Evolutionary conservation across 2,329 filamentous ascomycete genomes (phyloP).

Genomic region (Nakataea oryzae): DNA sequence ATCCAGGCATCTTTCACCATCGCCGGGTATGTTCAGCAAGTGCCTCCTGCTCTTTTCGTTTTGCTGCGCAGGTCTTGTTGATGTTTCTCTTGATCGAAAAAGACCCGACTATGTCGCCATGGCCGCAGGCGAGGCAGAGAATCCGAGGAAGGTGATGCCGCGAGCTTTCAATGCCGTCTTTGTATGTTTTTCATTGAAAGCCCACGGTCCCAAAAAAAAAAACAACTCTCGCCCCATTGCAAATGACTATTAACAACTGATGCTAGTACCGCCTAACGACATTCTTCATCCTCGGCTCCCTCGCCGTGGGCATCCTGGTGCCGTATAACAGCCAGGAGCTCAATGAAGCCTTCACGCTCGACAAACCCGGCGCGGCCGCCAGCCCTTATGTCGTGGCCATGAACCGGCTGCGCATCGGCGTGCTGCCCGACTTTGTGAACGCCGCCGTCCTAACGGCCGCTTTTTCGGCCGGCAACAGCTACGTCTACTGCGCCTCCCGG

Average conservation of each 20-base stretch:
- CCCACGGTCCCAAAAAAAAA: not conserved
- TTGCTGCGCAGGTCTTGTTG: not conserved
- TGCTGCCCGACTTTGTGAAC: conserved; percentile 52
- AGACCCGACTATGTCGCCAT: conserved; percentile 55
- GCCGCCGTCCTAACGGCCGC: conserved; percentile 25
- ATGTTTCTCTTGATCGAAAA: not conserved
- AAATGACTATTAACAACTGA: not conserved
- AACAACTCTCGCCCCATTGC: not conserved
- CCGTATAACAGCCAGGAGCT: conserved; percentile 46
- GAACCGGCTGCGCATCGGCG: conserved; percentile 26
- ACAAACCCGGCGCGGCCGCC: conserved; percentile 26
- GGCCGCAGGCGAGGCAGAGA: conserved; percentile 47
- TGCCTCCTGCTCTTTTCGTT: too few species aligned
- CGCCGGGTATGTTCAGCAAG: conserved; percentile 25
- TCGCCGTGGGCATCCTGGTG: conserved; percentile 50
- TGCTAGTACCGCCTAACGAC: conserved; percentile 49
- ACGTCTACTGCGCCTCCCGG: conserved; percentile 39
- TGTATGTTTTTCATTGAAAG: conserved; percentile 5
- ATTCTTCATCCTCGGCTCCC: conserved; percentile 60
- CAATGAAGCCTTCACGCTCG: conserved; percentile 36
- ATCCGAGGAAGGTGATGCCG: conserved; percentile 55
- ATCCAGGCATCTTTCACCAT: conserved; percentile 62
- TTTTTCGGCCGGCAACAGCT: conserved; percentile 32
- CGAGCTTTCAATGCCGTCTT: conserved; percentile 64
- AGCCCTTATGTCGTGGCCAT: conserved; percentile 36